These are phyloP conservation scores for Candida orba DNA, from an alignment of 805 yeast genomes.

Conservation along the genomic window DNA sequence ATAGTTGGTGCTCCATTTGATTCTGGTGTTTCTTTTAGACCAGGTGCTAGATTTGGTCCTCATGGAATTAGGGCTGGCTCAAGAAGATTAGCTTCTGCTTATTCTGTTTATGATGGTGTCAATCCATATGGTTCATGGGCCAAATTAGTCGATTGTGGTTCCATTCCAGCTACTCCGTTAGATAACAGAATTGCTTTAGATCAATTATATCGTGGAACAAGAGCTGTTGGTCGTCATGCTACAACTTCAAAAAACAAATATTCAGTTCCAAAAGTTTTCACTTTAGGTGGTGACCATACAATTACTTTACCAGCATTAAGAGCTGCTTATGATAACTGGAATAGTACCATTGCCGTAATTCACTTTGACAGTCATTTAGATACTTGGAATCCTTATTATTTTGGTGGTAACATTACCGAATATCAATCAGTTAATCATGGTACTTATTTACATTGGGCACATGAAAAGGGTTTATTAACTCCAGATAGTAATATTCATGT, in stretches of 20 bases:
- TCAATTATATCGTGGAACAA: conserved; percentile 46
- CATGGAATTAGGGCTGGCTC: conserved; percentile 40
- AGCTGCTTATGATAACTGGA: conserved; percentile 38
- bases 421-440: conserved; percentile 62
- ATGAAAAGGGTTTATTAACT: conserved; percentile 53
- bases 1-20: conserved; percentile 52
- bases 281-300: conserved; percentile 53
- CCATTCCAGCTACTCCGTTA: conserved; percentile 55
- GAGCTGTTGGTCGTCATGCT: conserved; percentile 35
- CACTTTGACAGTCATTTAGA: conserved; percentile 66
- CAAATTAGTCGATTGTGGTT: conserved; percentile 51
- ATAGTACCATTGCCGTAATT: conserved; percentile 37
- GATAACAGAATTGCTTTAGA: conserved; percentile 55
- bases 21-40: conserved; percentile 43
- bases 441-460: conserved; percentile 63
- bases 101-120: conserved; percentile 45
- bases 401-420: conserved; percentile 56
- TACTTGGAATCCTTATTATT: conserved; percentile 57
- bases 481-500: conserved; percentile 48
- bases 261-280: conserved; percentile 32
- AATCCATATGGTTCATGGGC: conserved; percentile 50
- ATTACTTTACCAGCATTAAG: conserved; percentile 41
- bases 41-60: conserved; percentile 50
- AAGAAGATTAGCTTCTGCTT: conserved; percentile 35
- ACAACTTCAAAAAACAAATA: conserved; percentile 24